Base-by-base conservation (phyloP, 176 grass and related monocot genomes). In the Phragmites australis region DNA sequence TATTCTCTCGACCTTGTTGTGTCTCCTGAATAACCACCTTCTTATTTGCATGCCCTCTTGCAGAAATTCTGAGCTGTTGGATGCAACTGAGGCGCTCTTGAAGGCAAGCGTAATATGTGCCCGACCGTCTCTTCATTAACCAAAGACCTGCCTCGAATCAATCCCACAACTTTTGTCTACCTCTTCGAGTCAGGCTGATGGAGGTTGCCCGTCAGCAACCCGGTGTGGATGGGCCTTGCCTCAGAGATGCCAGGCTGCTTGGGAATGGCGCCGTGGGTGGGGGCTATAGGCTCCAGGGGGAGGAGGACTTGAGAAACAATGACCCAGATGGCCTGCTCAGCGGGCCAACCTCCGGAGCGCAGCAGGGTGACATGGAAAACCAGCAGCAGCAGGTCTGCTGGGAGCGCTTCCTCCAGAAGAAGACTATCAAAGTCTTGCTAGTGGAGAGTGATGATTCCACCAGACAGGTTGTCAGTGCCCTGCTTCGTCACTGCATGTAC, bases 361-460 rank as follows among this genome's bases (percentile, higher is more conserved):
- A 72, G 44, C 83, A 89, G 62, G 40, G 4, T 27, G 79, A 55
- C 49, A 34, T 32, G 31, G 78, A 81, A 47, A 70, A 72, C 54
- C 72, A 26, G 13, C 72, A 67, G 14, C 82, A 77, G 19, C 68
- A 71, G 65, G 58, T 79, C 51, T 72, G 75, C 49, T 95, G 93
- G 93, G 93, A 92, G 15, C 86, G 87, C 62, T 95, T 95, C 80
- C 82, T 95, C 21, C 93, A 85, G 44, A 67, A 89, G 61, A 88
- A 84, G 84, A 59, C 87, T 15, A 79, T 95, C 56, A 89, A 62
- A 25, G 82, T 95, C 57, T 79, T 95, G 48, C 85, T 95, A 3
- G 93, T 92, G 29, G 93, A 95, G 84, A 89, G 79, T 58, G 93
- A 95, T 34, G 74, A 95, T 51, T 95, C 84, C n/a, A 95, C 89